Evolutionary conservation across 78 protist species (phyloP).

Genomic region (Pigoraptor vietnamica): DNA sequence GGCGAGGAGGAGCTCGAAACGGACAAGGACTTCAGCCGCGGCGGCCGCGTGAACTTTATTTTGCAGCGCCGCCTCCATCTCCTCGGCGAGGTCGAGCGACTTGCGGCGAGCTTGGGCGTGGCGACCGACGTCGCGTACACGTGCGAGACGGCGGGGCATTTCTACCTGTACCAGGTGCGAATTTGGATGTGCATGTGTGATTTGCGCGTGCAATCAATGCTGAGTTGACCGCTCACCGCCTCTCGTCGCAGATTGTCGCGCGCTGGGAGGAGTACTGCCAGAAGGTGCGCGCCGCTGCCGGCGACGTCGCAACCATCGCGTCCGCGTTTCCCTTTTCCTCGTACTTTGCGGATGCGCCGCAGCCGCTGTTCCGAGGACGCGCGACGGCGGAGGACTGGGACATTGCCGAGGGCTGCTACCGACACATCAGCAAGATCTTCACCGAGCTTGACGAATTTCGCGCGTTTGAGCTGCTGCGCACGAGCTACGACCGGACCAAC

Average conservation of each 20-base stretch:
- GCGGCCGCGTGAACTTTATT: slow-evolving; percentile 88
- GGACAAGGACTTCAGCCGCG: slow-evolving; percentile 64
- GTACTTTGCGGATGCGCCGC: slow-evolving; percentile 30
- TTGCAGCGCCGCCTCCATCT: slow-evolving; percentile 68
- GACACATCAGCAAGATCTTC: slow-evolving; percentile 61
- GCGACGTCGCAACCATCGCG: background rate
- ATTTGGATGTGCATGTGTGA: too few relatives aligned
- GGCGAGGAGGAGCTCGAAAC: slow-evolving; percentile 85
- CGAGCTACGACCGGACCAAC: slow-evolving; percentile 70
- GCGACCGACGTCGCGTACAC: slow-evolving; percentile 54
- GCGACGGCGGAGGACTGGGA: background rate
- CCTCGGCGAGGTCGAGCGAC: slow-evolving; percentile 48
- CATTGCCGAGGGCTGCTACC: slow-evolving; percentile 32
- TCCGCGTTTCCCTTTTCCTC: slow-evolving; percentile 13
- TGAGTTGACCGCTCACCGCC: too few relatives aligned
- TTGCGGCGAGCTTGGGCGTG: slow-evolving; percentile 56
- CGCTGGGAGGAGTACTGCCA: slow-evolving; percentile 35
- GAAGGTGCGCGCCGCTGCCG: background rate
- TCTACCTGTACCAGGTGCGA: slow-evolving; percentile 55
- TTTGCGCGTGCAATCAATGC: too few relatives aligned
- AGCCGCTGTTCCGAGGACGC: background rate
- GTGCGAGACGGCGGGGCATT: slow-evolving; percentile 91
- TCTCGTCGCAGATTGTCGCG: slow-evolving; percentile 17
- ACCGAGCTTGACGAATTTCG: slow-evolving; percentile 58
- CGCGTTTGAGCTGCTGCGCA: slow-evolving; percentile 87